phyloP scores from a whole-genome alignment of 352 stramenopile species.

The Plasmopara muralis region DNA sequence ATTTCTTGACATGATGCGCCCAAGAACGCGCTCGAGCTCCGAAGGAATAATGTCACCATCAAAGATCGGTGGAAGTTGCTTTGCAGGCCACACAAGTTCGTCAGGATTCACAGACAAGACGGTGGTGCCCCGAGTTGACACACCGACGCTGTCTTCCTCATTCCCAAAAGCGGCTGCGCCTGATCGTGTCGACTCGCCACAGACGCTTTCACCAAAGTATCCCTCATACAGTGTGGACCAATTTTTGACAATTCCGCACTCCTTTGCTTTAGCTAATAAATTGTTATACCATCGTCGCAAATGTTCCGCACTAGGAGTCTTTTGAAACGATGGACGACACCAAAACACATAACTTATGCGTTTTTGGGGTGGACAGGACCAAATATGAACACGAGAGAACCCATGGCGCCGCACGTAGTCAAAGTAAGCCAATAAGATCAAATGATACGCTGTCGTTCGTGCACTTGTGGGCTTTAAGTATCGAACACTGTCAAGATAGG shows the following conservation, averaged over 20 bases:
- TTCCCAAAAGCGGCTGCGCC: conserved; percentile 24
- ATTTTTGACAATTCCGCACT: conserved; percentile 48
- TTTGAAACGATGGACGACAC: conserved; percentile 93
- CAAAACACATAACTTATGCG: conserved; percentile 98
- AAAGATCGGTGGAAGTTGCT: conserved; percentile 65
- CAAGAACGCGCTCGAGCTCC: conserved; percentile 73
- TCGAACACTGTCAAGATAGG: conserved; percentile 82
- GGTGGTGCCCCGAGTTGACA: conserved; percentile 53
- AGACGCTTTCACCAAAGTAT: conserved; percentile 40
- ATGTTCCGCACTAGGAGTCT: conserved; percentile 91
- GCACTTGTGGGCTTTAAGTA: conserved; percentile 67
- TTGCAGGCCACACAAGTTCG: conserved; percentile 71
- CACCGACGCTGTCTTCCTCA: conserved; percentile 21
- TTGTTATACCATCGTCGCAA: conserved; percentile 92
- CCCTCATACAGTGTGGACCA: conserved; percentile 69
- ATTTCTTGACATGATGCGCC: conserved; percentile 49
- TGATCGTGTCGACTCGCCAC: conserved; percentile 8
- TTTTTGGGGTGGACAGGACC: conserved; percentile 90
- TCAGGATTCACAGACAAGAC: conserved; percentile 82
- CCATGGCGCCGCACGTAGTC: conserved; percentile 91
- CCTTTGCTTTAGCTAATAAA: conserved; percentile 68
- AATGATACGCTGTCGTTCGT: conserved; percentile 91
- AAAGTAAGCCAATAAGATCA: conserved; percentile 95
- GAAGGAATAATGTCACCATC: conserved; percentile 75
- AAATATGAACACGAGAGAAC: conserved; percentile 95